Evolutionary conservation across 768 basidiomycete species (phyloP), one percentile per base, ranked within the genome.

Genomic region (Trametes gibbosa): DNA sequence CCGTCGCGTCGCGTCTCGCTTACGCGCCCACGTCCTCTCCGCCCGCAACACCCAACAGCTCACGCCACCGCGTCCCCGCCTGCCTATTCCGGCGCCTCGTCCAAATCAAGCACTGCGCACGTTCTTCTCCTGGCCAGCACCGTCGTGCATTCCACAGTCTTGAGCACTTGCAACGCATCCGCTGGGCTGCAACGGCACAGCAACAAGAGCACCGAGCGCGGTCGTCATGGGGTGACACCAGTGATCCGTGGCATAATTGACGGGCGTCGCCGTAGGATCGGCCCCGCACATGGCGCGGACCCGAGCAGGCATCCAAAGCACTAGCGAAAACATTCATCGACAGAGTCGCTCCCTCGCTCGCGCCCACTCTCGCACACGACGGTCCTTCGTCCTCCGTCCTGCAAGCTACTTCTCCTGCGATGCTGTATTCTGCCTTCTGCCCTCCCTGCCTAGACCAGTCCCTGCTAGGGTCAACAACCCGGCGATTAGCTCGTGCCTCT

Each of bases 51-150:
- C 32, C n/a, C 5, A 37, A 37, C 50, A 8, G 25, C 43, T 56
- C 60, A 62, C 60, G 60, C 55, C 55, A 62, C 55, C 60, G 60
- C 50, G 60, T 62, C 32, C 10, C 21, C 59, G 47, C 59, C 48
- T 50, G 24, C 59, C 40, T 50, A 17, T 54, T 45, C 49, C 59
- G 39, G 52, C 59, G 23, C 7, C 42, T 25, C 53, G 23, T 34
- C 24, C 49, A 37, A 23, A 39, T 5, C 23, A 24, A 14, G 19
- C 24, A 12, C 12, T 24, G 8, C 10, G 6, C 43, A 5, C 12
- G 19, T 45, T 10, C 43, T 45, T 21, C 3, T 5, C 13, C 21
- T 45, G 10, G 42, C 42, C 13, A 21, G 21, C 42, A 43, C 8
- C 21, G 7, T 23, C 34, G 32, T 21, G 42, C 42, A 17, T 17